Percentiles rank a stretch among this genome's conserved stretches.
Conservation (phyloP, 139 green algal species). For the Chlorella sorokiniana region DNA sequence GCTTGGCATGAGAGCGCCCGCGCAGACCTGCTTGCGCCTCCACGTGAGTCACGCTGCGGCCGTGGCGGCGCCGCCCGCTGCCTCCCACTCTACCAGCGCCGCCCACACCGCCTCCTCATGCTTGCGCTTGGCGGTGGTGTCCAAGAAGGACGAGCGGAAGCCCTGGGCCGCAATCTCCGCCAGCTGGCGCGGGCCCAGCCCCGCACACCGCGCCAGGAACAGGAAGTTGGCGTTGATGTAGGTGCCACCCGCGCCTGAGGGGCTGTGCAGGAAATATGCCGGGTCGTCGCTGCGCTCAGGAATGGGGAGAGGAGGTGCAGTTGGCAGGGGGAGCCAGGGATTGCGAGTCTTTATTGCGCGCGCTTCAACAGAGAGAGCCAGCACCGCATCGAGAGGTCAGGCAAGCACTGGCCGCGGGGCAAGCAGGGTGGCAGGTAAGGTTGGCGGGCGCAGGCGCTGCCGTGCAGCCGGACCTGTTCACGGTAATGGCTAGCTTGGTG, state of each 20-base stretch:
- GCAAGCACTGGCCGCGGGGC: no score
- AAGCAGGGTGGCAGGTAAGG: no score
- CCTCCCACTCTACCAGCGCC: constrained; percentile 13
- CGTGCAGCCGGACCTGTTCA: no score
- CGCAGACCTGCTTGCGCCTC: not conserved
- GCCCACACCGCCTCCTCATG: not conserved
- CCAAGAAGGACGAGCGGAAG: constrained; percentile 45
- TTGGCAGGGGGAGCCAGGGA: no score
- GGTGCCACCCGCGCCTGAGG: not conserved
- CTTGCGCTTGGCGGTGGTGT: constrained; percentile 6
- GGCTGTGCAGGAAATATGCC: constrained; percentile 54
- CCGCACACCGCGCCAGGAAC: constrained; percentile 35
- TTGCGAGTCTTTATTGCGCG: no score
- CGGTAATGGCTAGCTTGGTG: no score
- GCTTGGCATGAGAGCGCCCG: no score
- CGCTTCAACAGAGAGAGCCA: no score
- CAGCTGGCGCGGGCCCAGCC: constrained; percentile 26
- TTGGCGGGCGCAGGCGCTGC: not conserved
- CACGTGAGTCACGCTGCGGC: no score
- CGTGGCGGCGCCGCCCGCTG: no score
- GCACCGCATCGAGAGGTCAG: no score
- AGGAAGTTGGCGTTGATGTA: constrained; percentile 61
- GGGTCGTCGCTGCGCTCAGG: constrained; percentile 66
- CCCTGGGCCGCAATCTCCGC: constrained; percentile 38
- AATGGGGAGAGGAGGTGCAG: no score